Evolutionary conservation across 2,329 filamentous ascomycete species (phyloP), one percentile per base, ranked within the genome.

Genomic region (Fusarium acutatum): DNA sequence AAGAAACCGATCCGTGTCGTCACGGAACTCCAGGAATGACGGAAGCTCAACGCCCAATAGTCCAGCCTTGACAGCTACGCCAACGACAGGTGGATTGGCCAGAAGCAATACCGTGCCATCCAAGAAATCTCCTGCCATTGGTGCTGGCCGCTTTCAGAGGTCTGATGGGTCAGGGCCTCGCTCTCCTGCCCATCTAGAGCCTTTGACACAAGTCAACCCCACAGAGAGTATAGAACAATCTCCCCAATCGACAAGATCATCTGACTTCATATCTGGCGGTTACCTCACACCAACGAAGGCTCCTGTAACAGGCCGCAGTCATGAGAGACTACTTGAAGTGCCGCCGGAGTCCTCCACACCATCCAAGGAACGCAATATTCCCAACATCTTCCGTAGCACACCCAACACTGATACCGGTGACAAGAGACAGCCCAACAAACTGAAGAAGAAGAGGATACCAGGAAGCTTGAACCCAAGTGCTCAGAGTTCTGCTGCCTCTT

Each of bases 41-140:
- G 92, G 89, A 64, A 87, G 89, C 32, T 90, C 92, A 13, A 94
- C 91, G 60, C 94, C 94, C 2, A 89, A 87, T 59, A 93, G 89
- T 71, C 91, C 90, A 18, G 86, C 86, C 9, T 81, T 87, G 61
- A 83, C 84, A 7, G 81, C 86, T 32, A 87, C 88, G 4, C 87
- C 92, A 1, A 88, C 88, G 2, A 88, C 88, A 3, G 86, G 90
- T 50, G 85, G 87, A 22, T 80, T 91, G 24, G 85, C 83, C 44
- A 86, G 89, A 65, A 98, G 96, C 83, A 98, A 98, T 80, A 99
- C 96, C 7, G 87, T 98, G 20, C 96, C 96, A 2, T 96, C 96
- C 1, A 97, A 97, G 80, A 92, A 93, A 80, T 96, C 94, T 1
- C 94, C 94, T 13, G 90, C 90, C 14, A 82, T 95, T 47, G 86